phyloP scores from a whole-genome alignment of 2,329 filamentous ascomycete species.

The Clonostachys rosea region DNA sequence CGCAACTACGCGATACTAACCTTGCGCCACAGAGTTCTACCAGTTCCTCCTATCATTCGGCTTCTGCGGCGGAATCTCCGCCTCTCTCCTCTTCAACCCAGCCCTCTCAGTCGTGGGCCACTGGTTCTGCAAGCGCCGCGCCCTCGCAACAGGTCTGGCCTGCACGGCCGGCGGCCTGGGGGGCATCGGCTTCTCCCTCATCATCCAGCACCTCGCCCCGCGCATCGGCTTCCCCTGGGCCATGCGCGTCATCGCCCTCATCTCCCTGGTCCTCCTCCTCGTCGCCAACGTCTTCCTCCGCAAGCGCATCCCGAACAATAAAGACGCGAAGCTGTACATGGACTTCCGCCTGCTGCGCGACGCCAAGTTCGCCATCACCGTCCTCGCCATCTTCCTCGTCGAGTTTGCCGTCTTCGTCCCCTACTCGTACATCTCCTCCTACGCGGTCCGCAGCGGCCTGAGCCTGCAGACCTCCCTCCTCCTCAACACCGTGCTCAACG shows the following conservation, averaged over 20 bases:
- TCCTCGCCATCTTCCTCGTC: conserved; percentile 49
- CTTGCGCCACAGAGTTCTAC: conserved; percentile 45
- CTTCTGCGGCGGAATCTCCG: conserved; percentile 59
- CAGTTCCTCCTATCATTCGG: conserved; percentile 69
- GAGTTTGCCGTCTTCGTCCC: conserved; percentile 62
- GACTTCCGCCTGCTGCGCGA: conserved; percentile 48
- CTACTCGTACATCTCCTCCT: conserved; percentile 64
- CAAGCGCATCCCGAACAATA: conserved; percentile 43
- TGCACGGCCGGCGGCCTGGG: conserved; percentile 59
- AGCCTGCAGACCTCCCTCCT: conserved; percentile 55
- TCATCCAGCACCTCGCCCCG: conserved; percentile 18
- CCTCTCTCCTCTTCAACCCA: conserved; percentile 67
- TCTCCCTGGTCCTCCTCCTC: conserved; percentile 10
- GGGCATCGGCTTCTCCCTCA: conserved; percentile 43
- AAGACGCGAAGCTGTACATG: conserved; percentile 33
- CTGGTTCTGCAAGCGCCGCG: conserved; percentile 61
- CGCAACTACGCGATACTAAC: background rate
- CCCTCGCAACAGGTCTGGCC: conserved; percentile 64
- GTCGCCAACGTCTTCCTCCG: conserved; percentile 20
- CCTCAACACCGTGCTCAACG: conserved; percentile 65
- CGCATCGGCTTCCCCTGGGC: conserved; percentile 22
- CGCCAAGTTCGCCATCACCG: conserved; percentile 43
- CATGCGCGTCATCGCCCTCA: conserved; percentile 17
- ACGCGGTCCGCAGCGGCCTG: conserved; percentile 52
- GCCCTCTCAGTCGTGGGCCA: conserved; percentile 63